Percentiles rank a stretch among this genome's conserved stretches.
phyloP scores from a whole-genome alignment of 345 rosid genomes.

The Dimocarpus longan region DNA sequence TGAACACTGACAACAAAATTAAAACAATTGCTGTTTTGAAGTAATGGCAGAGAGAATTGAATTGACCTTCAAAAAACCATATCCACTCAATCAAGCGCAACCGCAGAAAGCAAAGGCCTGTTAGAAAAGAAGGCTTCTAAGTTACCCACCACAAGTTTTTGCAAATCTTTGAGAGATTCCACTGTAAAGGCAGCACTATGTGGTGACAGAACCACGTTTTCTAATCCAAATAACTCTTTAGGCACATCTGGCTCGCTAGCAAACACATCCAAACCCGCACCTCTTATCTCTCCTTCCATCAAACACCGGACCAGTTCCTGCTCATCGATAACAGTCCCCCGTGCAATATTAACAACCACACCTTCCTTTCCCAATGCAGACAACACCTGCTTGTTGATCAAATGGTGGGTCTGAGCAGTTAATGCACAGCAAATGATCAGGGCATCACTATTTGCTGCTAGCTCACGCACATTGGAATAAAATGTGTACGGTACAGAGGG shows the following conservation, averaged over 20 bases:
- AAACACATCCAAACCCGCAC: constrained; percentile 63
- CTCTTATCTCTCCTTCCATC: constrained; percentile 42
- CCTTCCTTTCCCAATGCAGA: constrained; percentile 46
- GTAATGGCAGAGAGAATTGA: too few species aligned
- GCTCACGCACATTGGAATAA: constrained; percentile 35
- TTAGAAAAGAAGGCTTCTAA: constrained; percentile 53
- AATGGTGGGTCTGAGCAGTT: constrained; percentile 48
- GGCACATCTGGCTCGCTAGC: constrained; percentile 52
- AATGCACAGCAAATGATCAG: constrained; percentile 47
- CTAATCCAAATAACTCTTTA: constrained; percentile 33
- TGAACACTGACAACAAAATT: too few species aligned
- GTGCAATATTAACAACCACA: constrained; percentile 49
- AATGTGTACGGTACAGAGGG: constrained; percentile 35
- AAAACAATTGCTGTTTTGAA: too few species aligned
- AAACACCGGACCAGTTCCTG: constrained; percentile 48
- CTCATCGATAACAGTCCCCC: constrained; percentile 56
- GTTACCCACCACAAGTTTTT: constrained; percentile 40
- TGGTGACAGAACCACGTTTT: constrained; percentile 46
- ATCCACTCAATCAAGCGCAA: constrained; percentile 11
- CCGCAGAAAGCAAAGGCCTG: constrained; percentile 35
- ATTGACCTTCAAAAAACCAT: too few species aligned
- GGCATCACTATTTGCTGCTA: constrained; percentile 41
- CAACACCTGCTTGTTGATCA: constrained; percentile 49
- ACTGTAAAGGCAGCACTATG: constrained; percentile 43
- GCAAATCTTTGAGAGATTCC: constrained; percentile 36